Evolutionary conservation across 2,329 filamentous ascomycete genomes (phyloP), one percentile per base, ranked within the genome.

Genomic region (Myriosclerotinia scirpicola): DNA sequence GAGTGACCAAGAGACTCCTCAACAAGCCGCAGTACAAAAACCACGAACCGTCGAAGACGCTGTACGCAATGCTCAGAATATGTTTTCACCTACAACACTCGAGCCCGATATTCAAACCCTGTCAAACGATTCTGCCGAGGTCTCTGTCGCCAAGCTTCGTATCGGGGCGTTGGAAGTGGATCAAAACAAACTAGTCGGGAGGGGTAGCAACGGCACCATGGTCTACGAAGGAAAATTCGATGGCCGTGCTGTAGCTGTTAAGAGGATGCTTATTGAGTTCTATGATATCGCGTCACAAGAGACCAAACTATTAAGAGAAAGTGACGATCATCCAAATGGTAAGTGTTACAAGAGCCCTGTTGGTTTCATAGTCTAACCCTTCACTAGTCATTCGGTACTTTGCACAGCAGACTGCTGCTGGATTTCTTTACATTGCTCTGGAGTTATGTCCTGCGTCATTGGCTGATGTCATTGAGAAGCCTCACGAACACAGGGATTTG

Each of bases 181-280:
- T 69, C 84, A 84, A 54, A 84, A 88, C 55, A 81, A 84, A 72
- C 84, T 88, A 70, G 81, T 90, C 40, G 87, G 87, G 30, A 89
- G 92, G 67, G 95, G 95, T 65, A 98, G 94, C 77, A 96, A 97
- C 75, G 95, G 95, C n/a, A 99, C 95, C 0, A 88, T 96, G 64
- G 95, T 99, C 0, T 98, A 95, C 77, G 90, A 92, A 59, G 95
- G 95, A n/a, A 91, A 89, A 64, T 98, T 96, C 76, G 95, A 96
- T 77, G 93, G 93, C 34, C 89, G 93, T 61, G 90, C 93, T 54
- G 94, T 99, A 36, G 95, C 95, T 1, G 92, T 99, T 58, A 99
- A 99, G 82, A 88, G 95, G 44, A 96, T 99, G 92, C 83, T 98
- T 68, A 92, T 94, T 44, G 92, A 97, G 72, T 97, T 97, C 74